A percentile compares a stretch with the other conserved stretches of the same genome.
Conservation (phyloP, 1,284 basidiomycete species). For the Ganoderma sp. region DNA sequence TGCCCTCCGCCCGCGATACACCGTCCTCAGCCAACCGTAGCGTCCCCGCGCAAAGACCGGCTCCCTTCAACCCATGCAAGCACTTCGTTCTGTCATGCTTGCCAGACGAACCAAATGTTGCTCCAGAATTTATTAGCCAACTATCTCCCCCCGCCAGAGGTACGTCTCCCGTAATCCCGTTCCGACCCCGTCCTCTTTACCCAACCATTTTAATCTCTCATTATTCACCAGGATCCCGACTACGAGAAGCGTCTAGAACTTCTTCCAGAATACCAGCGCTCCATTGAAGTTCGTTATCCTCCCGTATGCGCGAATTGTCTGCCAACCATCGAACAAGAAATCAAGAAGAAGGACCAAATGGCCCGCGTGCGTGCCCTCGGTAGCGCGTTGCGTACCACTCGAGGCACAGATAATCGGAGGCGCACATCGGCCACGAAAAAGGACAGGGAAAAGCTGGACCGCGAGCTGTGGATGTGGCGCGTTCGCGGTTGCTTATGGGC, state of each 20-base stretch:
- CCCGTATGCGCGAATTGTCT: slow-evolving; percentile 80
- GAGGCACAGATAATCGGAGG: slow-evolving; percentile 57
- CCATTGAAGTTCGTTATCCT: slow-evolving; percentile 82
- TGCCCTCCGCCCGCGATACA: slow-evolving; percentile 18
- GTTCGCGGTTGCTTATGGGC: slow-evolving; percentile 68
- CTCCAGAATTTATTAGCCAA: slow-evolving; percentile 86
- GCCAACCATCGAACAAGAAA: slow-evolving; percentile 80
- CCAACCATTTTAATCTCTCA: background rate
- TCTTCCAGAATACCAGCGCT: slow-evolving; percentile 74
- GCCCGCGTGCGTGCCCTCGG: slow-evolving; percentile 81
- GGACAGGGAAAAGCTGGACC: slow-evolving; percentile 48
- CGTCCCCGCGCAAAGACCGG: slow-evolving; percentile 69
- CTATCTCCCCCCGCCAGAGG: slow-evolving; percentile 77
- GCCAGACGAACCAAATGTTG: slow-evolving; percentile 89
- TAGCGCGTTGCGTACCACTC: slow-evolving; percentile 66
- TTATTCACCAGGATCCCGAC: slow-evolving; percentile 63
- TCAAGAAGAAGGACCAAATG: slow-evolving; percentile 78
- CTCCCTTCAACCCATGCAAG: slow-evolving; percentile 63
- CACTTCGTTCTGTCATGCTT: slow-evolving; percentile 81
- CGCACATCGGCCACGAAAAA: slow-evolving; percentile 45
- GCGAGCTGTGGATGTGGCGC: slow-evolving; percentile 63
- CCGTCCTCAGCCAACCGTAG: slow-evolving; percentile 43
- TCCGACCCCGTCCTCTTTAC: background rate
- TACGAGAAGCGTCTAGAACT: slow-evolving; percentile 65
- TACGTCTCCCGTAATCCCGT: slow-evolving; percentile 41